phyloP scores from a whole-genome alignment of 306 rosid species.

The Dryas drummondii region DNA sequence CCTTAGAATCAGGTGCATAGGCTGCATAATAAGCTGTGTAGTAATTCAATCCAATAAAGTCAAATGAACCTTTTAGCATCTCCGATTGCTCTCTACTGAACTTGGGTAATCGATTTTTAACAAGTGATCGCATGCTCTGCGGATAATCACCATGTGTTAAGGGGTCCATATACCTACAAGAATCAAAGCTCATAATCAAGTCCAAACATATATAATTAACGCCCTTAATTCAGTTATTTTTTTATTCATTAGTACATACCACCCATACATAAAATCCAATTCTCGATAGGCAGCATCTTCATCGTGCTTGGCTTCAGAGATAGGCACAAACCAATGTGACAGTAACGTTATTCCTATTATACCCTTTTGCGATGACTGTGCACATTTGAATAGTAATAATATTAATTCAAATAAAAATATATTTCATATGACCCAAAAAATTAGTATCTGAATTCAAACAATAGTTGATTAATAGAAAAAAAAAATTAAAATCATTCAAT shows the following conservation, averaged over 20 bases:
- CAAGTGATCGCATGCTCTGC: conserved; percentile 39
- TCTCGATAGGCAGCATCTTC: conserved; percentile 14
- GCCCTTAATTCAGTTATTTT: too few species aligned
- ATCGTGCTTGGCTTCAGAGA: background rate
- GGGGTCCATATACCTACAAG: conserved; percentile 52
- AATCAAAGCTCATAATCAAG: background rate
- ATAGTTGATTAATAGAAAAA: too few species aligned
- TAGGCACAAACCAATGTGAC: conserved; percentile 19
- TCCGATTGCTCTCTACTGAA: conserved; percentile 49
- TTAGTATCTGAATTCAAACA: too few species aligned
- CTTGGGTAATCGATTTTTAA: conserved; percentile 48
- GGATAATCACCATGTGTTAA: conserved; percentile 58
- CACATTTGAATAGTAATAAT: background rate
- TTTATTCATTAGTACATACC: conserved; percentile 6
- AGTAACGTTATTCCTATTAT: conserved; percentile 24
- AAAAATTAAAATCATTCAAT: too few species aligned
- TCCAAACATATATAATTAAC: too few species aligned
- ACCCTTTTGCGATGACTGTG: conserved; percentile 28
- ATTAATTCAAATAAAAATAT: too few species aligned
- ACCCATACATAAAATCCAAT: conserved; percentile 30
- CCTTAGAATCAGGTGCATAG: conserved; percentile 12
- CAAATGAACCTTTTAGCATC: conserved; percentile 49
- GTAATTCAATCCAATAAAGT: conserved; percentile 59
- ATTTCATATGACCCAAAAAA: too few species aligned
- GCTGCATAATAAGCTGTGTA: conserved; percentile 43